Conservation (phyloP, 805 yeast genomes). For the Sugiyamaella americana region DNA sequence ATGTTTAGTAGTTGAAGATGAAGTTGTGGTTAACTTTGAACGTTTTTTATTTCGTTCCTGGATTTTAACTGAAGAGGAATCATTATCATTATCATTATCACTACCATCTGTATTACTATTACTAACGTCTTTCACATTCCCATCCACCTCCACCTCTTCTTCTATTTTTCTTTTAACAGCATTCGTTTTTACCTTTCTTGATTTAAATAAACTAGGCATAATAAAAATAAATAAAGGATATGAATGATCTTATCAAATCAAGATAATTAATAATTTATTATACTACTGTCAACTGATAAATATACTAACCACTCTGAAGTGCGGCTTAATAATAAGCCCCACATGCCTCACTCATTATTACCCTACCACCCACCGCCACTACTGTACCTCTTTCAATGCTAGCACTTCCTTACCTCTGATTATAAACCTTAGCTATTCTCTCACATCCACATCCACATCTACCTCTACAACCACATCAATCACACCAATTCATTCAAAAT, state of each 20-base stretch:
- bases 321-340: no score
- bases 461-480: background rate
- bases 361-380: no score
- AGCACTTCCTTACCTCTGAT: no score
- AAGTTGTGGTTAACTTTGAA: background rate
- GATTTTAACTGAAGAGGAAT: background rate
- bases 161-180: background rate
- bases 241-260: no score
- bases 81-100: background rate
- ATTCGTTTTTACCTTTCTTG: background rate
- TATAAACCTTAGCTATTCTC: background rate
- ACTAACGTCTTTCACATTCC: background rate
- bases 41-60: background rate
- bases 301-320: no score
- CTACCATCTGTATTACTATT: background rate
- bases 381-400: no score
- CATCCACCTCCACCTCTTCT: background rate
- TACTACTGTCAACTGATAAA: no score
- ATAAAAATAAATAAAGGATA: no score
- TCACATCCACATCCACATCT: no score
- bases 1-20: background rate
- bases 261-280: no score
- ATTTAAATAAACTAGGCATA: background rate
- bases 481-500: slow-evolving; percentile 33
- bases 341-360: no score